These are phyloP conservation scores for Fusarium metavorans DNA, from an alignment of 2,329 filamentous ascomycete genomes.

Conservation along the genomic window DNA sequence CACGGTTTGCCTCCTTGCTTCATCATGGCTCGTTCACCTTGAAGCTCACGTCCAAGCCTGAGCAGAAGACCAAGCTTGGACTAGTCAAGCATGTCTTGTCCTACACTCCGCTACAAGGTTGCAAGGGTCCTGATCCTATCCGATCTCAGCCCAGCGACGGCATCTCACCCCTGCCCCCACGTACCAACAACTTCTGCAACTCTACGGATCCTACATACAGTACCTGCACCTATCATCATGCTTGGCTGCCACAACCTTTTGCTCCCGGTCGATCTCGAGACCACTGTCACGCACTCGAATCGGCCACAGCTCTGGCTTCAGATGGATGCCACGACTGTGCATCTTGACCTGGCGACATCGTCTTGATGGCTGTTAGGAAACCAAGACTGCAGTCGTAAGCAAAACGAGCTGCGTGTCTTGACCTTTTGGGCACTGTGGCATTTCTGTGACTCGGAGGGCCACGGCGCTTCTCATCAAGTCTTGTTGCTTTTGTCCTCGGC, in stretches of 20 bases:
- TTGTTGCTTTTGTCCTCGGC: constrained; percentile 11
- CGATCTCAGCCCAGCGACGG: constrained; percentile 21
- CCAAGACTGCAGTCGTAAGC: not conserved
- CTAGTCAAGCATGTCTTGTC: constrained; percentile 2
- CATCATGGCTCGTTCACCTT: constrained; percentile 1
- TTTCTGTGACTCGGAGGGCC: not conserved
- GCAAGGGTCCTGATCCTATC: constrained; percentile 21
- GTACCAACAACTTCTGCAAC: constrained; percentile 17
- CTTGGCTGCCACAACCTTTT: constrained; percentile 9
- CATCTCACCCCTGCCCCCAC: constrained; percentile 32
- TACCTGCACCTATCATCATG: constrained; percentile 23
- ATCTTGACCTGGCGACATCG: not conserved
- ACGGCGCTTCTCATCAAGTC: constrained; percentile 10
- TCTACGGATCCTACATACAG: constrained; percentile 5
- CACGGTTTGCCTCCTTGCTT: constrained; percentile 18
- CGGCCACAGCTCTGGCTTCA: constrained; percentile 6
- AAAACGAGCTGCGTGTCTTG: not conserved
- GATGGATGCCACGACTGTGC: not conserved
- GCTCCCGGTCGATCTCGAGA: constrained; percentile 18
- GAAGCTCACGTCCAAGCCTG: not conserved
- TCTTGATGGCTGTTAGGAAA: not conserved
- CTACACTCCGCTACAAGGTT: not conserved
- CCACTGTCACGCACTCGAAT: constrained; percentile 14
- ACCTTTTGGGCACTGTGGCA: not conserved
- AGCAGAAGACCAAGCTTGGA: not conserved